These are phyloP conservation scores for Botrytis pseudocinerea DNA, from an alignment of 2,329 filamentous ascomycete species.

Conservation along the genomic window DNA sequence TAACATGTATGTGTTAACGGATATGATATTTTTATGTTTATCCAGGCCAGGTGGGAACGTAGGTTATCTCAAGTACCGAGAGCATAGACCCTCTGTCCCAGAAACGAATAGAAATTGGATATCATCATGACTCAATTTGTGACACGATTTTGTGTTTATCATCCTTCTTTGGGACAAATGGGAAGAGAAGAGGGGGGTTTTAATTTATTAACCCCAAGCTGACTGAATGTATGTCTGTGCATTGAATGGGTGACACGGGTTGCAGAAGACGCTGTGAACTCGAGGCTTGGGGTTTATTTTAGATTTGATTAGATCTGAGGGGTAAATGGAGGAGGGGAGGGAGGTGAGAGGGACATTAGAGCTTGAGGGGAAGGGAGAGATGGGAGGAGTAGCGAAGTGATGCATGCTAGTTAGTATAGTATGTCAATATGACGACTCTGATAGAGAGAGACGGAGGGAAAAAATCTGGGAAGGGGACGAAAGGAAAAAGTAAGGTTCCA, in stretches of 20 bases:
- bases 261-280: constrained; percentile 3
- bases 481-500: neutral
- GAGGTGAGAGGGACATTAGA: neutral
- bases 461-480: neutral
- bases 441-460: neutral
- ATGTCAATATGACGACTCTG: neutral
- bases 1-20: no score
- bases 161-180: neutral
- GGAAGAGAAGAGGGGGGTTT: neutral
- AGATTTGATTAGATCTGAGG: constrained; percentile 13
- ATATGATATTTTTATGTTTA: neutral
- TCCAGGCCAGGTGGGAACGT: neutral
- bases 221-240: constrained; percentile 5
- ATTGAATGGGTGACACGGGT: neutral
- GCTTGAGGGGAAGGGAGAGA: neutral
- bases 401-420: neutral
- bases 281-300: neutral
- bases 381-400: neutral
- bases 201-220: neutral
- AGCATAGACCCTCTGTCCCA: neutral
- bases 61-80: neutral
- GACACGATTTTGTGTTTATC: neutral
- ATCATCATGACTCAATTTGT: constrained; percentile 7
- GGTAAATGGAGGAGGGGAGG: neutral
- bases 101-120: neutral